Conservation (phyloP, 2,329 filamentous ascomycete genomes). For the Exophiala sp. region DNA sequence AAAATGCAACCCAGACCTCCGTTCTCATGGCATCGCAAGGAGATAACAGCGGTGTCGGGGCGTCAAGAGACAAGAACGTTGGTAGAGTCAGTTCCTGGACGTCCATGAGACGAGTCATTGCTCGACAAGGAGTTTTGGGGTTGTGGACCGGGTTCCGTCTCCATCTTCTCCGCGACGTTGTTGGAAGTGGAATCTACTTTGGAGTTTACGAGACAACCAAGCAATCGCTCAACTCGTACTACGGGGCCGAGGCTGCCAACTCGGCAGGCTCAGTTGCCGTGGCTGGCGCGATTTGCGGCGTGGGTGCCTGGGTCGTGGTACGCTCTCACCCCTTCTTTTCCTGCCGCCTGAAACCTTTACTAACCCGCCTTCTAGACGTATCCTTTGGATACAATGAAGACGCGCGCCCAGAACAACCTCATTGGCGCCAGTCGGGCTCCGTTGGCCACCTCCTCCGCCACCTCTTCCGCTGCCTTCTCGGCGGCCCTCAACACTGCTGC, state of each 20-base stretch:
- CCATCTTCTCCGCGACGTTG: conserved; percentile 41
- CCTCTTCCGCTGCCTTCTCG: conserved; percentile 2
- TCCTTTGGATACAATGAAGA: conserved; percentile 45
- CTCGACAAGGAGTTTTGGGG: conserved; percentile 40
- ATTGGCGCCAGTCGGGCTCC: conserved; percentile 30
- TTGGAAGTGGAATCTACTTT: conserved; percentile 45
- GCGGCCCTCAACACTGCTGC: conserved; percentile 14
- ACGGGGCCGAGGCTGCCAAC: conserved; percentile 38
- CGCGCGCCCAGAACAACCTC: conserved; percentile 44
- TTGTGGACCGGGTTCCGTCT: conserved; percentile 44
- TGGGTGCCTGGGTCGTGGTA: conserved; percentile 45
- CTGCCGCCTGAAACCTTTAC: neutral
- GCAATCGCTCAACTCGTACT: conserved; percentile 41
- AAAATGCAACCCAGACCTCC: conserved; percentile 46
- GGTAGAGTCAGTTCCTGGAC: conserved; percentile 40
- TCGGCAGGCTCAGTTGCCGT: conserved; percentile 42
- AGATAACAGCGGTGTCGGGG: conserved; percentile 3
- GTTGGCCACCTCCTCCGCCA: conserved; percentile 1
- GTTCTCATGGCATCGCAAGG: conserved; percentile 37
- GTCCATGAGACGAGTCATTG: conserved; percentile 40
- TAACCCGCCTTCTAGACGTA: conserved; percentile 37
- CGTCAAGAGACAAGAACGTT: conserved; percentile 25
- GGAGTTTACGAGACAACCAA: conserved; percentile 45
- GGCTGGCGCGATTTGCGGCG: conserved; percentile 43
- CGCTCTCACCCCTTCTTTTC: conserved; percentile 21